Base-by-base conservation (phyloP, 768 basidiomycete genomes). In the Rhodotorula sphaerocarpa region DNA sequence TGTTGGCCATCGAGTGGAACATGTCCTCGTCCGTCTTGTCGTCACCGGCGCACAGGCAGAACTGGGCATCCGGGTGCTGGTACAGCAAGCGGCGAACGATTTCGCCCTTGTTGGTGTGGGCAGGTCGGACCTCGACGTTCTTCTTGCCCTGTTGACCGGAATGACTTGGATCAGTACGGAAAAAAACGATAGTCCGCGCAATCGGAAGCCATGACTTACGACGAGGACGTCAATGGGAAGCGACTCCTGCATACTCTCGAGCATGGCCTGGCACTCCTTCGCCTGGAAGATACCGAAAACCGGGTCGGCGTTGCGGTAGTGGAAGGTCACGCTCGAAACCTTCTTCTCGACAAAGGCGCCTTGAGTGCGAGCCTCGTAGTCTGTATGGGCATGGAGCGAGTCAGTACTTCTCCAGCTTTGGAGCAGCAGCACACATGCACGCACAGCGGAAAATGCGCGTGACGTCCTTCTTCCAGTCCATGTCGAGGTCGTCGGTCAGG, bases 301-400 rank as follows among this genome's bases (percentile, higher is more conserved):
- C 1, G 93, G 93, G 76, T 99, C 93, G 36, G 81, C 82, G 61
- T 83, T 82, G 48, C 93, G 82, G 77, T 95, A 96, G 77, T 99
- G 93, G 93, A 93, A 97, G 46, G 92, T 96, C 74, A 99, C 88
- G 63, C 87, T 87, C 72, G 88, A 90, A 81, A 92, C 92, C 83
- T 99, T 99, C 75, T 86, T 79, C 80, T 99, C 93, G 63, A 97
- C 90, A 71, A 87, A 86, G 69, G 87, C 87, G n/a, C 93, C 93
- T 41, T 90, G 89, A 70, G 93, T 99, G 55, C 93, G 80, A 82
- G 85, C 67, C 55, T 70, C 68, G 67, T 72, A 72, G 58, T 73
- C 66, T 67, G 54, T 25, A 11, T n/a, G n/a, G n/a, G n/a, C n/a
- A n/a, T n/a, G n/a, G n/a, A n/a, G n/a, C n/a, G n/a, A n/a, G n/a